Base-by-base conservation (phyloP, 2,329 filamentous ascomycete genomes). In the Alternaria consortialis region DNA sequence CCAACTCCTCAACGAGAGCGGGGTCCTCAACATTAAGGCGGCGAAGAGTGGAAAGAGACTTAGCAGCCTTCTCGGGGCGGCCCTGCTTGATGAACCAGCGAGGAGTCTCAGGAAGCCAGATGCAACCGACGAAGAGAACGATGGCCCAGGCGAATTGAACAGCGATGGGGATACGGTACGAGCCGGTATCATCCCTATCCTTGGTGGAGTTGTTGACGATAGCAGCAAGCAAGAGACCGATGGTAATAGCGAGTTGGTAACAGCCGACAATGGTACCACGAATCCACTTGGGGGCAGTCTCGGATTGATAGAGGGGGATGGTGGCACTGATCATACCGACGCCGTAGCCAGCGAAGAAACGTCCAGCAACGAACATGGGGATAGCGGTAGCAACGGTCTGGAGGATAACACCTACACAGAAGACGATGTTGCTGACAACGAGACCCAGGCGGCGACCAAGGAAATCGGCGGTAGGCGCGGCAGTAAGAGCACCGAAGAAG, bases 151-250 rank as follows among this genome's bases (percentile, higher is more conserved):
- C 84, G 63, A 94, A 86, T 76, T 94, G 91, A 5, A 94, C 83
- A 32, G 89, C 89, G 51, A 93, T 85, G 4, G 91, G 91, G 47
- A 94, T 92, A 40, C 91, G 88, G 76, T 92, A 94, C 3, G 90
- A 88, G 3, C 87, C 85, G 11, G 86, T 80, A 44, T 88, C 83
- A 2, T 82, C 66, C 39, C 91, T 82, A 53, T 84, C 44, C 61
- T 80, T 79, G 1, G 89, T 91, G 7, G 87, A 79, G 56, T 91
- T 90, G 75, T 91, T 84, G 50, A 92, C 85, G 29, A 90, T 82
- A 36, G 88, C 85, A 5, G 90, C 89, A 5, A 91, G 82, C 3
- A 92, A 83, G 7, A 91, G 82, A 64, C 89, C 90, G 54, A 91
- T 87, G n/a, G 89, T 91, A 65, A 91, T 91, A 54, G 88, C 87